Percentiles rank a stretch among this genome's conserved stretches.
Evolutionary conservation across 2,329 filamentous ascomycete genomes (phyloP).

Genomic region (Acrodontium crateriforme): DNA sequence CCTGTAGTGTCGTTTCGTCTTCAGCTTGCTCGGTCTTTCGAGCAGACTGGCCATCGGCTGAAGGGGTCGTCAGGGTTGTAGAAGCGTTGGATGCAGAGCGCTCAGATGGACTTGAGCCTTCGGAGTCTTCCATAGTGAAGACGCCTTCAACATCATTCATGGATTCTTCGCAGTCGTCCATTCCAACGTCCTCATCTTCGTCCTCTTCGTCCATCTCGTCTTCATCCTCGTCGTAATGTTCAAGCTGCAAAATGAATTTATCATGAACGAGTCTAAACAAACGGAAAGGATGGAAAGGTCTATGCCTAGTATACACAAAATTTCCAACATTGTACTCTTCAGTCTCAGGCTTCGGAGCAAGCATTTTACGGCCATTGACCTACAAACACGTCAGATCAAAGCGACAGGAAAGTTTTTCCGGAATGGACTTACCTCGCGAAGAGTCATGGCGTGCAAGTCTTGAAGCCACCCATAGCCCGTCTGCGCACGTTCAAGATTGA

Average conservation of each 20-base stretch:
- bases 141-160: slow-evolving; percentile 17
- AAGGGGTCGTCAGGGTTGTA: slow-evolving; percentile 3
- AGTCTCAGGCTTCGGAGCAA: slow-evolving; percentile 56
- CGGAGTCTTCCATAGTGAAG: slow-evolving; percentile 23
- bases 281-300: slow-evolving; percentile 28
- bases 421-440: slow-evolving; percentile 43
- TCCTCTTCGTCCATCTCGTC: slow-evolving; percentile 12
- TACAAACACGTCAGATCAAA: too few relatives aligned
- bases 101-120: slow-evolving; percentile 5
- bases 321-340: slow-evolving; percentile 55
- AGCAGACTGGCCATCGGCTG: slow-evolving; percentile 12
- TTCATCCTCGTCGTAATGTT: slow-evolving; percentile 17
- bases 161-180: slow-evolving; percentile 20
- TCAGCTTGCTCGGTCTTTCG: slow-evolving; percentile 6
- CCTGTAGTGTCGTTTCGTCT: too few relatives aligned
- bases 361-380: slow-evolving; percentile 38
- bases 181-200: slow-evolving; percentile 9
- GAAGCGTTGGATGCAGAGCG: slow-evolving; percentile 4
- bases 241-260: slow-evolving; percentile 29
- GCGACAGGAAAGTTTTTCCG: too few relatives aligned
- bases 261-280: slow-evolving; percentile 28
- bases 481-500: slow-evolving; percentile 50
- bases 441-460: slow-evolving; percentile 54
- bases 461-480: slow-evolving; percentile 56
- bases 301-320: slow-evolving; percentile 51